Base-by-base conservation (phyloP, 2,329 filamentous ascomycete species). In the Fusarium nodosum region DNA sequence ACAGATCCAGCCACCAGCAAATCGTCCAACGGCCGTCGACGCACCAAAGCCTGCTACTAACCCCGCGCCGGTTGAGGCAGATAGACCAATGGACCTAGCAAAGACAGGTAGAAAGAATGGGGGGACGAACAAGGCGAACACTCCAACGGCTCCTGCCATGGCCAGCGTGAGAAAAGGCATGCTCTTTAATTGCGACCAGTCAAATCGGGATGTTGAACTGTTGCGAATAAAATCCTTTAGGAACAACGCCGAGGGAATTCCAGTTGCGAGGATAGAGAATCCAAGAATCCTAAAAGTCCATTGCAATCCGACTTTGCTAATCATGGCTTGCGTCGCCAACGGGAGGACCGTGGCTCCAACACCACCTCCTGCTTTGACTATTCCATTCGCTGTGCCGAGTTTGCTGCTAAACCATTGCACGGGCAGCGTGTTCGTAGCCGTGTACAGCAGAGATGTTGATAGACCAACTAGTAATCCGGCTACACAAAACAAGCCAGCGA, bases 311-410 rank as follows among this genome's bases (percentile, higher is more conserved):
- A 60, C 42, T 13, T n/a, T 46, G 1, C 46, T 41, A 2, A 50
- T 60, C 47, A 66, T 39, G 0, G 31, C 36, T 11, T 57, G 34
- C 2, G 44, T 55, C 1, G 61, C 55, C 3, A 65, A 0, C 0
- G 63, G 46, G 2, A 53, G 41, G 0, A 66, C 44, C 6, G 48
- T 48, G 2, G 63, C 48, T 0, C 63, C 63, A 1, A 66, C 55
- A 1, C 63, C 55, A 0, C 61, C 63, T 16, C 63, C 61, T 1
- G 47, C 39, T 24, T 66, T 66, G 9, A 66, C 42, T 2, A 66
- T 36, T 0, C 63, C 63, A 7, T 66, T 66, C 0, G 61, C 63
- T 8, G 55, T 66, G 0, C 63, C 63, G 0, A 66, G 55, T 3
- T 38, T 65, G 0, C 36, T 58, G 2, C 48, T 60, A 4, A 66